Evolutionary conservation across 2,329 filamentous ascomycete genomes (phyloP).

Genomic region (Setomelanomma holmii): DNA sequence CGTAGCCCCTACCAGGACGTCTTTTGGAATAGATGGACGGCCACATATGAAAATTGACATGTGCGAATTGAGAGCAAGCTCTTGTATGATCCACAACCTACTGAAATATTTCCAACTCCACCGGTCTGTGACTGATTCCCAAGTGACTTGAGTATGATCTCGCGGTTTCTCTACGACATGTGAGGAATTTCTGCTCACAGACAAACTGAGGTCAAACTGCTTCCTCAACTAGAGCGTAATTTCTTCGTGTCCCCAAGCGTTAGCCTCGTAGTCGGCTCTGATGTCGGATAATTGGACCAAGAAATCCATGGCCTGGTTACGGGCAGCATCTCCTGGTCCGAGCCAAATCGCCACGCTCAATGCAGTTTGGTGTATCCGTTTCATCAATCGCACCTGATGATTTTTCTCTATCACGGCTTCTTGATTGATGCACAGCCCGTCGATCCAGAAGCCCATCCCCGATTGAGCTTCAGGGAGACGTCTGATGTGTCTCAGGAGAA

Average conservation of each 20-base stretch:
- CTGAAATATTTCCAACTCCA: not conserved
- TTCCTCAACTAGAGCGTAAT: too few species aligned
- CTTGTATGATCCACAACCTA: not conserved
- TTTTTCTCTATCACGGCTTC: not conserved
- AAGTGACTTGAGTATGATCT: not conserved
- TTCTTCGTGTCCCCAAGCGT: too few species aligned
- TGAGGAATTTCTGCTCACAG: too few species aligned
- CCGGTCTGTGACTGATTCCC: not conserved
- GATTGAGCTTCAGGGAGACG: not conserved
- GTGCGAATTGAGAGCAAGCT: not conserved
- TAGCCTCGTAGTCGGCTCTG: not conserved
- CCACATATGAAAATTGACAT: not conserved
- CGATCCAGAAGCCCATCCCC: not conserved
- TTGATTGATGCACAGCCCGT: not conserved
- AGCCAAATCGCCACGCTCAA: not conserved
- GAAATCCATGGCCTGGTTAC: not conserved
- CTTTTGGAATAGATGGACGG: not conserved
- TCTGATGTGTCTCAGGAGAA: not conserved
- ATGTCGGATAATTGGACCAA: not conserved
- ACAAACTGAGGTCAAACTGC: too few species aligned
- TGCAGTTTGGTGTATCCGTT: not conserved
- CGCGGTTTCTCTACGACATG: not conserved
- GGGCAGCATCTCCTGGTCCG: not conserved
- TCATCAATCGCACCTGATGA: not conserved
- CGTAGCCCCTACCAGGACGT: not conserved